Base-by-base conservation (phyloP, 306 rosid genomes). In the Inga leiocalycina region DNA sequence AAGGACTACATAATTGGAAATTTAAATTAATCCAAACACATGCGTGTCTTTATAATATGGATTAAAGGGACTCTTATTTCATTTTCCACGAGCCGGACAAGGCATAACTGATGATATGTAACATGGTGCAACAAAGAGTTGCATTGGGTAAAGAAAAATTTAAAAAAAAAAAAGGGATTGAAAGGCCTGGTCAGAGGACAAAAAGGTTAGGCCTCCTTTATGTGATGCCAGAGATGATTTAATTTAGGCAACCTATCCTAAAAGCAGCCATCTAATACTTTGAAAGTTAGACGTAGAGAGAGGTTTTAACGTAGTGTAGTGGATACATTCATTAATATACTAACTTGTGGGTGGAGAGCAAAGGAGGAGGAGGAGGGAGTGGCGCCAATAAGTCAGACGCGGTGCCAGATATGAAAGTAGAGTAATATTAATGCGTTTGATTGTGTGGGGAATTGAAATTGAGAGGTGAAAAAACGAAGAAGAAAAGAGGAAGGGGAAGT, bases 101-200 rank as follows among this genome's bases (percentile, higher is more conserved):
- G 30, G 45, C 49, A 81, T 46, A 73, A 73, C 70, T 81, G 79
- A 81, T 45, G 74, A 81, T 45, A 61, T 15, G 41, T 20, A 46
- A 15, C 66, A 80, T 80, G 78, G 37, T 72, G 64, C 44, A 30
- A 4, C 45, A 69, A 65, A 75, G 69, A 74, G 65, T 49, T 35
- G 62, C 67, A 34, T 37, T 6, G 75, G 45, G 83, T 72, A 57
- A 78, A 56, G 52, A 76, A 72, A 71, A 37, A 48, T 46, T 27
- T 0, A 27, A 27, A 27, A 27, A 27, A 1, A 27, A 27, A 27
- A 27, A 27, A 27, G 0, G 81, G 17, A 16, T 76, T 84, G 91
- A 88, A 76, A 86, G 77, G 91, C 86, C 89, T 67, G 44, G 24
- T 84, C 91, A 41, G 22, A 83, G 39, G 88, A 86, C 89, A 88